Base-by-base conservation (phyloP, 257 asterid genomes). In the Petunia secreta region DNA sequence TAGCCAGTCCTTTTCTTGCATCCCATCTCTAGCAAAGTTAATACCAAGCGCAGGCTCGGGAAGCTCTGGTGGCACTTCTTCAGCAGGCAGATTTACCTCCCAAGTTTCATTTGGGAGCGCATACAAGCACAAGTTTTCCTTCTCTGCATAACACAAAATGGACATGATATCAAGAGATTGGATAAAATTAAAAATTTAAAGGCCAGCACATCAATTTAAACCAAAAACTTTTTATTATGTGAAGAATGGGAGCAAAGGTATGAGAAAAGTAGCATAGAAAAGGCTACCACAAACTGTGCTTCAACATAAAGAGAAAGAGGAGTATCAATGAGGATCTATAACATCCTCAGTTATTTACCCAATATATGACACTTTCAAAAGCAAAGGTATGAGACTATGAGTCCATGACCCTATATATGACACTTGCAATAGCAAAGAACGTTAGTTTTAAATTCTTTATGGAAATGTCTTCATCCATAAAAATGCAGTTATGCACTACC, bases 21-120 rank as follows among this genome's bases (percentile, higher is more conserved):
- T 87, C 76, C 94, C 94, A 11, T 90, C 91, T 76, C 94, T 81
- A 67, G 94, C 94, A 83, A 88, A 90, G 91, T 90, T 90, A 60
- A 90, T 90, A 46, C 93, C 94, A 37, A 90, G 79, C 79, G 94
- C 88, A 76, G 94, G 94, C 87, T 89, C 94, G 0, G 94, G 94
- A 79, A 90, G 86, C 83, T 90, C 94, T 14, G 92, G 90, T 60
- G 94, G 92, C 60, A 87, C 92, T 82, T 88, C 94, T 82, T 89
- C 91, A 81, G 90, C 91, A 84, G 93, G 93, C 74, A 90, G 83
- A 85, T 83, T 87, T 75, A 89, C 93, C 83, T 90, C 93, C 94
- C 94, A 89, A 59, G 82, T 83, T 91, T 84, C 93, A 74, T 80
- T 84, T 50, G 93, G 94, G 77, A 85, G 77, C 37, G 90, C 94